Conservation (phyloP, 73 alveolate species). For the Paramecium octaurelia region DNA sequence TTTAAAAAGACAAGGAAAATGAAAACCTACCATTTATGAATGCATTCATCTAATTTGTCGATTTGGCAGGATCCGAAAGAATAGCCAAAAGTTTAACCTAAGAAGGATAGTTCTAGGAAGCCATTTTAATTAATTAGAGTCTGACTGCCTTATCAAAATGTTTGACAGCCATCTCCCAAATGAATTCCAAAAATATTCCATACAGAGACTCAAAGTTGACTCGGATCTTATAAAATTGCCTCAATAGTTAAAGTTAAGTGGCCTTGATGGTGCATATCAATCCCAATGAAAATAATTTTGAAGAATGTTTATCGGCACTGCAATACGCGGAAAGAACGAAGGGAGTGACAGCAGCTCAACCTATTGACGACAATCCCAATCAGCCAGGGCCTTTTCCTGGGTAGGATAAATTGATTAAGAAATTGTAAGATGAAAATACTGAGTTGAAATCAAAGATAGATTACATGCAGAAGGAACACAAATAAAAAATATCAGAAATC, state of each 20-base stretch:
- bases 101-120: constrained; percentile 57
- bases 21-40: constrained; percentile 60
- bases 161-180: constrained; percentile 22
- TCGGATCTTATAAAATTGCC: constrained; percentile 43
- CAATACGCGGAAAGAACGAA: constrained; percentile 56
- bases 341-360: constrained; percentile 31
- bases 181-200: constrained; percentile 57
- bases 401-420: constrained; percentile 36
- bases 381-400: constrained; percentile 43
- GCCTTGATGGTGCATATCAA: constrained; percentile 43
- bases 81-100: constrained; percentile 55
- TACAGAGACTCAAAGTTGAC: constrained; percentile 61
- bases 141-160: constrained; percentile 61
- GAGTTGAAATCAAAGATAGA: constrained; percentile 54
- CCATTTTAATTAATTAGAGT: constrained; percentile 49
- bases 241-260: constrained; percentile 45
- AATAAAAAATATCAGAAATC: constrained; percentile 38
- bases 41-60: constrained; percentile 50
- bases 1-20: constrained; percentile 58
- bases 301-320: constrained; percentile 56
- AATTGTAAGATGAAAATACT: constrained; percentile 24
- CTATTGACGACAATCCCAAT: background rate
- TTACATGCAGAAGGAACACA: constrained; percentile 47
- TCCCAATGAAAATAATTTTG: constrained; percentile 63
- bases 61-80: constrained; percentile 62